These are phyloP conservation scores for Hamamelis virginiana DNA, from an alignment of 164 flowering plant genomes.

Conservation along the genomic window DNA sequence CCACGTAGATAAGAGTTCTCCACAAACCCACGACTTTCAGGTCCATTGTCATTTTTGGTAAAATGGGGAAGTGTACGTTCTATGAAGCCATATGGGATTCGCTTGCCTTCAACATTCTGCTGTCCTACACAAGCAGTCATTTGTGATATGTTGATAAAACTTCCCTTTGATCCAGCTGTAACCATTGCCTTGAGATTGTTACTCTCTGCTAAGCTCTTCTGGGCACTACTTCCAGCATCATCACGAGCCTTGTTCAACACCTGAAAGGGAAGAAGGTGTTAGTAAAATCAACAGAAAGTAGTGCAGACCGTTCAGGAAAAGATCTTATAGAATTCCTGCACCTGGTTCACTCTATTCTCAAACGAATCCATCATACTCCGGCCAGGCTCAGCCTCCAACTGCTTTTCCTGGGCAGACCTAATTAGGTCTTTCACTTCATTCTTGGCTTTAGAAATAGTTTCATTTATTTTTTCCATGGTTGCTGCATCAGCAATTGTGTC, in stretches of 20 bases:
- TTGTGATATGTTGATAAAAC: constrained; percentile 98
- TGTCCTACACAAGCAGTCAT: constrained; percentile 99
- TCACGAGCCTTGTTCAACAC: constrained; percentile 98
- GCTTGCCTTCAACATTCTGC: constrained; percentile 99
- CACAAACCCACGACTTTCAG: constrained; percentile 99
- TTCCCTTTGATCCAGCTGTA: constrained; percentile 98
- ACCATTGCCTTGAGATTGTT: constrained; percentile 99
- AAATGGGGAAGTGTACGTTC: constrained; percentile 95
- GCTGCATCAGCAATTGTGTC: constrained; percentile 96
- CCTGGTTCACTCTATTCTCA: constrained; percentile 98
- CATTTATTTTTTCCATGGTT: constrained; percentile 91
- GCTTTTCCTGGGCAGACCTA: constrained; percentile 60
- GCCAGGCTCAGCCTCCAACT: constrained; percentile 94
- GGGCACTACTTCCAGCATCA: constrained; percentile 99
- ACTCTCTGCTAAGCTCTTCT: constrained; percentile 93
- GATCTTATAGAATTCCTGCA: constrained; percentile 10
- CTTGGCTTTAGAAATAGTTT: constrained; percentile 83
- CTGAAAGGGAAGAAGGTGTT: constrained; percentile 33
- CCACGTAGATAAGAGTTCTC: constrained; percentile 97
- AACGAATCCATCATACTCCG: constrained; percentile 98
- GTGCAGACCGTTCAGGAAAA: neutral
- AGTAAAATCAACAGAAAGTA: neutral
- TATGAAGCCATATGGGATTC: constrained; percentile 88
- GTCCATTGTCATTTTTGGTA: constrained; percentile 94
- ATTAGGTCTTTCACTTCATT: constrained; percentile 85